Conservation (phyloP, 441 rosid genomes). For the Gossypium schwendimanii region DNA sequence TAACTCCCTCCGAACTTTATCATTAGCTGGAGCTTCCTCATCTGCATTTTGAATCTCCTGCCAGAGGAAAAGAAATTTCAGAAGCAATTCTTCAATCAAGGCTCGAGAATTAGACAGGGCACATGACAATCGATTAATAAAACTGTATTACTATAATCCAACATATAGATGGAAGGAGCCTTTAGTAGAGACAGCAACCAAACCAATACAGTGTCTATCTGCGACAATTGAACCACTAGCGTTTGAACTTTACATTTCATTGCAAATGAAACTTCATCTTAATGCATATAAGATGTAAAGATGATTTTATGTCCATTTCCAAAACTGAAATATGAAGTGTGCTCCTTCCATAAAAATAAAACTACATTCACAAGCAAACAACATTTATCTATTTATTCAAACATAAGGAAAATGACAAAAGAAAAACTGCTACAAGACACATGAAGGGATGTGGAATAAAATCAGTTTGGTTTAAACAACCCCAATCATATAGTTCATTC, state of each 20-base stretch:
- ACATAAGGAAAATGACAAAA: not conserved
- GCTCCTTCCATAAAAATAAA: not conserved
- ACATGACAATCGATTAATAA: not conserved
- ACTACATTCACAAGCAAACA: not conserved
- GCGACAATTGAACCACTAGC: not conserved
- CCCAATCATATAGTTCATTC: not conserved
- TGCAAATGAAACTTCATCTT: not conserved
- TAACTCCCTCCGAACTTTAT: conserved; percentile 42
- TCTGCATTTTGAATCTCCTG: conserved; percentile 36
- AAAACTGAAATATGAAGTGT: not conserved
- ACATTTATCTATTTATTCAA: not conserved
- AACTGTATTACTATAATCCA: not conserved
- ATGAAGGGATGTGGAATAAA: not conserved
- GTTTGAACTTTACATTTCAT: not conserved
- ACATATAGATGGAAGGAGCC: not conserved
- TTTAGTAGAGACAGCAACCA: not conserved
- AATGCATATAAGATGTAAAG: not conserved
- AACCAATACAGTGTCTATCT: not conserved
- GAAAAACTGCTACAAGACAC: not conserved
- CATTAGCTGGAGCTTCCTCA: conserved; percentile 26
- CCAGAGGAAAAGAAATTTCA: conserved; percentile 11
- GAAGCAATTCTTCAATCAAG: not conserved
- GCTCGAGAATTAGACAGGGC: not conserved
- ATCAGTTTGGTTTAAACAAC: not conserved
- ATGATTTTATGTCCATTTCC: not conserved